Base-by-base conservation (phyloP, 805 yeast species). In the Candida corydali region DNA sequence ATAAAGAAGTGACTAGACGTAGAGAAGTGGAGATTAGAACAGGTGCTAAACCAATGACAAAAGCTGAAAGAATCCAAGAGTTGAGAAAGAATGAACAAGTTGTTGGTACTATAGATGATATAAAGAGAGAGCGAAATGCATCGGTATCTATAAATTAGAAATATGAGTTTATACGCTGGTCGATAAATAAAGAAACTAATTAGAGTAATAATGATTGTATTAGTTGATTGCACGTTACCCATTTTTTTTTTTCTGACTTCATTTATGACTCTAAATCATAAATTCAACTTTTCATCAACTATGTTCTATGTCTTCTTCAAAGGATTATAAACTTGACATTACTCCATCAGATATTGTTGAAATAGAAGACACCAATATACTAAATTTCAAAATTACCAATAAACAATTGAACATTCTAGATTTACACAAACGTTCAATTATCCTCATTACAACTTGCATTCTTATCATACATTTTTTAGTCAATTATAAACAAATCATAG, bases 51-150 rank as follows among this genome's bases (percentile, higher is more conserved):
- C 59, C 66, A 26, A 48, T 61, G 61, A 58, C 80, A 41, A 55
- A 74, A 42, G 61, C 65, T 16, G 76, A 79, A 49, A 67, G 67
- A 43, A 50, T 73, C 43, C 66, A 73, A 55, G 63, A 78, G 60
- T 68, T 81, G 52, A 66, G 89, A 42, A 75, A 72, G 59, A 77
- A 82, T 46, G 93, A 85, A 54, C 75, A 73, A 40, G 86, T 85
- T 43, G 68, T 86, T 34, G 94, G 94, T 1, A 45, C 61, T 10
- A 48, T 64, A 32, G 65, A 55, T 26, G 63, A 44, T 29, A 51
- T 56, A 23, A 63, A 62, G 49, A 47, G 45, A 30, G 48, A 45
- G 44, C 35, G 45, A 36, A 24, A 32, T 26, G 25, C 16, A 17
- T 27, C 30, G 5, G 17, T 27, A 14, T 27, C 30, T 5, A 27